Evolutionary conservation across 192 early-diverging fungal species (phyloP).

Genomic region (Backusella australiensis): DNA sequence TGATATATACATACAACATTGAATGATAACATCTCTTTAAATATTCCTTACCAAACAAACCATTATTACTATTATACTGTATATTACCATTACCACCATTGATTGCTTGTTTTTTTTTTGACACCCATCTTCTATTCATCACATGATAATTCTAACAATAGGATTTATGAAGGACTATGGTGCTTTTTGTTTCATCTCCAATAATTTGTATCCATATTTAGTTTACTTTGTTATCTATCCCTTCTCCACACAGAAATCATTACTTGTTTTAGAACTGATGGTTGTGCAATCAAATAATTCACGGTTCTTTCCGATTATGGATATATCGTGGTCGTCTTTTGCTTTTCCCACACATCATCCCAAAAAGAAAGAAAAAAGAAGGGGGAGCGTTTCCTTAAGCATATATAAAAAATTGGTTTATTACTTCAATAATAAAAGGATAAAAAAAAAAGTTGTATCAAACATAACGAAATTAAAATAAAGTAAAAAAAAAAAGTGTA

Average conservation of each 20-base stretch:
- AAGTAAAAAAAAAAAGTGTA: background rate
- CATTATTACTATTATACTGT: background rate
- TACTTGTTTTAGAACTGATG: background rate
- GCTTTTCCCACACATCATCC: conserved; percentile 1
- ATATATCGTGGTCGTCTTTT: background rate
- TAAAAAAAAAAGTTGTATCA: background rate
- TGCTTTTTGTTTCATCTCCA: background rate
- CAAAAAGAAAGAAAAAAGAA: background rate
- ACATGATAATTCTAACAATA: background rate
- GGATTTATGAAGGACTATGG: background rate
- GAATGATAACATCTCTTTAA: background rate
- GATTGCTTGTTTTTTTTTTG: background rate
- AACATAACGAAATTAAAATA: conserved; percentile 2
- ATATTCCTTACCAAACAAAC: background rate
- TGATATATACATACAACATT: background rate
- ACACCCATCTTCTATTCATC: background rate
- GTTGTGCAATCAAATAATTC: background rate
- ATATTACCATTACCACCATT: background rate
- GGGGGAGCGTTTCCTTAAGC: background rate
- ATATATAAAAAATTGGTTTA: background rate
- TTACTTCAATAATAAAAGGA: background rate
- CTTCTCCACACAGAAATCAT: conserved; percentile 2
- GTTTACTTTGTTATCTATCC: background rate
- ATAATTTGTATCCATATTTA: background rate
- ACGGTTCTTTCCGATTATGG: conserved; percentile 6